Percentiles rank a stretch among this genome's conserved stretches.
phyloP scores from a whole-genome alignment of 2,329 filamentous ascomycete species.

The Thelonectria rubi region DNA sequence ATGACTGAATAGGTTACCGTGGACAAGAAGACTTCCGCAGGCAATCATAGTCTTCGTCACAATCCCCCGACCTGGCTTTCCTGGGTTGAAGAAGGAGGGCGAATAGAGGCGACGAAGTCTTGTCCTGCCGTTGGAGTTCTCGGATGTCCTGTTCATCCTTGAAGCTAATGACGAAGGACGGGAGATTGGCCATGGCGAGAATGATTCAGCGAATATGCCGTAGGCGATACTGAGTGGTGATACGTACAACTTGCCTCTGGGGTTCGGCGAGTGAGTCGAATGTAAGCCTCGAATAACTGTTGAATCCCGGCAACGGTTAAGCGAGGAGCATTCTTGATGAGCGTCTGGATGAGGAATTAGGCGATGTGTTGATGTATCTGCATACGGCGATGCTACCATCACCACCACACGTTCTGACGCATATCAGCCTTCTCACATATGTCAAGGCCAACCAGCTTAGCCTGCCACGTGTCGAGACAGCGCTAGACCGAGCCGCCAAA shows the following conservation, averaged over 20 bases:
- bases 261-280: conserved; percentile 12
- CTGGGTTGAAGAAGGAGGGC: conserved; percentile 12
- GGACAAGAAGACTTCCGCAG: conserved; percentile 3
- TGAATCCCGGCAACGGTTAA: conserved; percentile 11
- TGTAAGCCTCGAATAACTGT: conserved; percentile 23
- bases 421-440: conserved; percentile 2
- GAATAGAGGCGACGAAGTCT: conserved; percentile 9
- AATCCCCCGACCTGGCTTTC: not conserved
- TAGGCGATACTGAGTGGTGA: not conserved
- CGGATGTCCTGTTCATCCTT: conserved; percentile 4
- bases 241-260: conserved; percentile 19
- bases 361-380: conserved; percentile 31
- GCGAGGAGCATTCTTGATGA: conserved; percentile 15
- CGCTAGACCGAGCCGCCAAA: not conserved
- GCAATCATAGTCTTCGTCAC: not conserved
- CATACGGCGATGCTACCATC: too few species aligned
- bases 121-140: not conserved
- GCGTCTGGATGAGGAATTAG: conserved; percentile 1
- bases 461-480: not conserved
- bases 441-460: not conserved
- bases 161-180: conserved; percentile 17
- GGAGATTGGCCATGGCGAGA: conserved; percentile 13
- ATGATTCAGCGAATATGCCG: not conserved
- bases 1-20: conserved; percentile 14
- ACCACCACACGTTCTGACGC: too few species aligned